phyloP scores from a whole-genome alignment of 2,329 filamentous ascomycete species.

The Sarocladium oryzae region DNA sequence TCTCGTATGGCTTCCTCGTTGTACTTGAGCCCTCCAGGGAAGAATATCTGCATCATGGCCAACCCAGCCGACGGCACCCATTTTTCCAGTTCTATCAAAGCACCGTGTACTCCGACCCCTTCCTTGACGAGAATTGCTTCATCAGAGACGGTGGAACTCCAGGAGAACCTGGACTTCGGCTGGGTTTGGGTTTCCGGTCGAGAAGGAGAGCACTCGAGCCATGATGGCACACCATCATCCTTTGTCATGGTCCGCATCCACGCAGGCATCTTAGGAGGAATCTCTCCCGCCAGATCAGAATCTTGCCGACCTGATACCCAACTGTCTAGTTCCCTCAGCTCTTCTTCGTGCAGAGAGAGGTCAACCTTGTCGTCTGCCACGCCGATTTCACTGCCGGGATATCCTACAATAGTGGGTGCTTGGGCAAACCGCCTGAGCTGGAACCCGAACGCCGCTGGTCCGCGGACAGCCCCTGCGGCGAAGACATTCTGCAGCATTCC shows the following conservation, averaged over 20 bases:
- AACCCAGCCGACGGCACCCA: background rate
- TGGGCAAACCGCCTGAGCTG: background rate
- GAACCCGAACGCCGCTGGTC: slow-evolving; percentile 22
- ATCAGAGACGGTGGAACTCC: background rate
- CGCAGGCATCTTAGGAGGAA: background rate
- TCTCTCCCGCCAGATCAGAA: background rate
- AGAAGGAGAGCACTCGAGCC: background rate
- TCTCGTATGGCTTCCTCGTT: background rate
- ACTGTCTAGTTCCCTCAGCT: background rate
- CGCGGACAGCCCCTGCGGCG: slow-evolving; percentile 24
- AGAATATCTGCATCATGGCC: slow-evolving; percentile 2
- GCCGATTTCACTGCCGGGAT: background rate
- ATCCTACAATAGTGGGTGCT: background rate
- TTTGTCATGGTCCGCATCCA: background rate
- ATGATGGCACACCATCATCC: background rate
- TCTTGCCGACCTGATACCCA: background rate
- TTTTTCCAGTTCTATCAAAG: slow-evolving; percentile 1
- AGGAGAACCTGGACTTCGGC: background rate
- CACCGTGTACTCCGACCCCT: background rate
- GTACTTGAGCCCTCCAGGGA: background rate
- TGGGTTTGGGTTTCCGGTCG: background rate
- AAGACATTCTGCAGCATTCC: slow-evolving; percentile 34
- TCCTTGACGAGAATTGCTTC: background rate
- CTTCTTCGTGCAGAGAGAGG: background rate
- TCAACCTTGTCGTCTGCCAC: background rate